Evolutionary conservation across 768 basidiomycete species (phyloP), one percentile per base, ranked within the genome.

Genomic region (Dictyophora rubrovolvata): DNA sequence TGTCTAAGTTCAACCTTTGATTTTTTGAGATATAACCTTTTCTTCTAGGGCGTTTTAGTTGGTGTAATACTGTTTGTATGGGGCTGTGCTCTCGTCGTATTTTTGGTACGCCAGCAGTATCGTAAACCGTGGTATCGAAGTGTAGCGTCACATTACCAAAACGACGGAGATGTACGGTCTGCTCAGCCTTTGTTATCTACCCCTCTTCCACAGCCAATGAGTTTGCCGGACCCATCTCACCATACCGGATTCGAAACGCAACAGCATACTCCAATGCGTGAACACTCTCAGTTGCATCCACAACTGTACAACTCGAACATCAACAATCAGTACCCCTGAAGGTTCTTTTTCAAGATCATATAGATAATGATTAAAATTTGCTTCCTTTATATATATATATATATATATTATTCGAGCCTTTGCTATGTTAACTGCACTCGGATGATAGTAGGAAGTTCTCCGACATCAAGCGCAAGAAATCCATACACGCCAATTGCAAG

Each of bases 61-160:
- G 57, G 57, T 35, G 12, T 23, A 14, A 52, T 20, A 5, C 17
- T 59, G 11, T n/a, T 59, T 9, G 17, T 59, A 2, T 51, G 14
- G 21, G 48, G 23, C 36, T 20, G 28, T 16, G 57, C 18, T 10
- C 50, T 59, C 21, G 35, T 21, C 11, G 50, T 59, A 5, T 59
- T 50, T 23, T 12, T 33, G 7, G 47, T 20, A 5, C 49, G 57
- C 5, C 49, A 59, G 50, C 52, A 52, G 49, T 28, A 52, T 33
- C 47, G 57, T n/a, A 59, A 59, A 47, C 22, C 49, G 8, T 59
- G 57, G 57, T 59, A 59, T 59, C 33, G 49, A 35, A 34, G n/a
- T 2, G 42, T 47, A 10, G 57, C 57, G 17, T 20, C n/a, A 21
- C 36, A 34, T 33, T 59, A 59, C 37, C 22, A 16, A 9, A 53